Percentiles rank a stretch among this genome's conserved stretches.
Evolutionary conservation across 2,329 filamentous ascomycete species (phyloP).

Genomic region (Zymoseptoria crescenta): DNA sequence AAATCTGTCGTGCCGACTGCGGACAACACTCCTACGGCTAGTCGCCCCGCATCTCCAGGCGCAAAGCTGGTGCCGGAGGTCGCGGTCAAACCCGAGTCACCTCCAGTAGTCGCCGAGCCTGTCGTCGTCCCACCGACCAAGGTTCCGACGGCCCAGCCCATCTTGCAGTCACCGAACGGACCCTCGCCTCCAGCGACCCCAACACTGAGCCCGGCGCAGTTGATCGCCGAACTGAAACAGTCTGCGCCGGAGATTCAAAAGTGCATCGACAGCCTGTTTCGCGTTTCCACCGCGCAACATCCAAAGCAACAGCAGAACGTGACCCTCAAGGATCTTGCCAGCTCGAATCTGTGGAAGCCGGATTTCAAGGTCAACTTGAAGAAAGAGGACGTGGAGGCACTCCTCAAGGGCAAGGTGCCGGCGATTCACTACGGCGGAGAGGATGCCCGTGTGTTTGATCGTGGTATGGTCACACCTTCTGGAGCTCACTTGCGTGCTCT

Average conservation of each 20-base stretch:
- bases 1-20: conserved; percentile 18
- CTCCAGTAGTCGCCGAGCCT: conserved; percentile 1
- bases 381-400: conserved; percentile 36
- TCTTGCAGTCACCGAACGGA: conserved; percentile 21
- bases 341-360: conserved; percentile 21
- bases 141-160: conserved; percentile 9
- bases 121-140: conserved; percentile 17
- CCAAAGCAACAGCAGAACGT: conserved; percentile 25
- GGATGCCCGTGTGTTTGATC: conserved; percentile 37
- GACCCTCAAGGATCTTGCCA: conserved; percentile 22
- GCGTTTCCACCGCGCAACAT: conserved; percentile 21
- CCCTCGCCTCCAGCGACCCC: conserved; percentile 28
- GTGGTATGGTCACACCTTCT: conserved; percentile 66
- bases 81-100: neutral
- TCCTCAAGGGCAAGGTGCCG: conserved; percentile 49
- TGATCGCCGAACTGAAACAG: conserved; percentile 27
- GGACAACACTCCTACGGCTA: conserved; percentile 25
- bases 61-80: conserved; percentile 2
- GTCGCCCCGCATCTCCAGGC: conserved; percentile 17
- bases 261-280: conserved; percentile 29
- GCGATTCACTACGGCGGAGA: conserved; percentile 38
- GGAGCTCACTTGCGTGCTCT: conserved; percentile 70
- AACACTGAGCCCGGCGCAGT: conserved; percentile 25
- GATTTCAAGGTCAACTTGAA: conserved; percentile 28
- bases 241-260: conserved; percentile 26